Conservation (phyloP, 768 basidiomycete species). For the Lactarius deliciosus region DNA sequence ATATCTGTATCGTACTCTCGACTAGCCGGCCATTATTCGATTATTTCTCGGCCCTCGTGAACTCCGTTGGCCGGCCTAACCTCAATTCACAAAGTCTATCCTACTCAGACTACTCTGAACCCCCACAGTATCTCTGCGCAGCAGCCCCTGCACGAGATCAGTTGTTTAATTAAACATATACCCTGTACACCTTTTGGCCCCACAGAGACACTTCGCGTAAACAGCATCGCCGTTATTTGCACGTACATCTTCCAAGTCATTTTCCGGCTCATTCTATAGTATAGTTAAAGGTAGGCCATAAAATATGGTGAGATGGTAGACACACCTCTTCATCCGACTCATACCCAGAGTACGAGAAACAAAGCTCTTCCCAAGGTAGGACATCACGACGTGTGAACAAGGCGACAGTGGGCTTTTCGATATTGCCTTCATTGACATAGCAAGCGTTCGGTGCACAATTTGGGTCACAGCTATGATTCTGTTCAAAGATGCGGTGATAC, state of each 20-base stretch:
- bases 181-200: conserved; percentile 52
- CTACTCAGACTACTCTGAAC: neutral
- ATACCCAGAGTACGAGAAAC: conserved; percentile 69
- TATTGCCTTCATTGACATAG: conserved; percentile 75
- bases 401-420: conserved; percentile 65
- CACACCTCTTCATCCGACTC: conserved; percentile 39
- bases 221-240: conserved; percentile 41
- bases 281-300: neutral
- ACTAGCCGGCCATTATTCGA: no score
- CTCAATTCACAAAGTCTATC: neutral
- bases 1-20: no score
- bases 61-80: neutral
- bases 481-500: conserved; percentile 2
- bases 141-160: neutral
- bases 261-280: conserved; percentile 6
- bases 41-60: neutral
- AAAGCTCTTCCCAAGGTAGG: conserved; percentile 65
- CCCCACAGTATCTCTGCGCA: neutral
- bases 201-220: conserved; percentile 51
- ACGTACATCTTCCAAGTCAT: conserved; percentile 9
- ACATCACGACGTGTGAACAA: conserved; percentile 69
- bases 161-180: conserved; percentile 31
- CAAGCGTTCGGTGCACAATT: conserved; percentile 72
- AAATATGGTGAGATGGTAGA: neutral
- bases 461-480: conserved; percentile 94